Base-by-base conservation (phyloP, 108 stramenopile species). In the Tribonema minus region DNA sequence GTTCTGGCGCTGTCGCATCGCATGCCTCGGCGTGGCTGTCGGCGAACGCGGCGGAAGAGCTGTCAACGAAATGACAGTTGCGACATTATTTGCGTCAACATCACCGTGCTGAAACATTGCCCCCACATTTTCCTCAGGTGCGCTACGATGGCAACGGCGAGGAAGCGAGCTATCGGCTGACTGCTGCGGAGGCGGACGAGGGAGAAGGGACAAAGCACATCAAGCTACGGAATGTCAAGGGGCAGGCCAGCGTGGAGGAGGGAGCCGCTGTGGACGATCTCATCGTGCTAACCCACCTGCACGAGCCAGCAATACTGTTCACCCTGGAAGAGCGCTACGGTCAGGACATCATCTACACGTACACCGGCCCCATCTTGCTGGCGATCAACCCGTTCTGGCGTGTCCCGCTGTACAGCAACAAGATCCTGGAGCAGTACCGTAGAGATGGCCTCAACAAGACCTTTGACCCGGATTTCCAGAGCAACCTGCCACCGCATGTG, bases 271-370 rank as follows among this genome's bases (percentile, higher is more conserved):
- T 74, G 38, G 63, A 64, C n/a, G 95, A 96, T 70, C 91, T 96
- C 89, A 92, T 92, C 23, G 92, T 92, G 71, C 81, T 96, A 39
- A 84, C 90, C 26, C 88, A 92, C 70, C 81, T 96, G 82, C 95
- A 96, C 82, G 95, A 96, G 86, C 92, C 95, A 23, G 92, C 93
- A 6, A 94, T 96, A 85, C 85, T 96, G 3, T 93, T 92, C 72
- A 74, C 72, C n/a, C 46, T 74, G 39, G 33, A 82, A 91, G 91
- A 81, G 77, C 87, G 92, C 30, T 90, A 92, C 76, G 68, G 35
- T n/a, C 64, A 61, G 26, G 86, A 83, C 28, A 70, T 86, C 40
- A 92, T 92, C 7, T 95, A 95, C 83, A 94, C 94, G 12, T 86
- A 92, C 39, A 93, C 92, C 9, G 92, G 92, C 37, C 72, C 72